Conservation (phyloP, 768 basidiomycete genomes). For the Pulveroboletus sp. region DNA sequence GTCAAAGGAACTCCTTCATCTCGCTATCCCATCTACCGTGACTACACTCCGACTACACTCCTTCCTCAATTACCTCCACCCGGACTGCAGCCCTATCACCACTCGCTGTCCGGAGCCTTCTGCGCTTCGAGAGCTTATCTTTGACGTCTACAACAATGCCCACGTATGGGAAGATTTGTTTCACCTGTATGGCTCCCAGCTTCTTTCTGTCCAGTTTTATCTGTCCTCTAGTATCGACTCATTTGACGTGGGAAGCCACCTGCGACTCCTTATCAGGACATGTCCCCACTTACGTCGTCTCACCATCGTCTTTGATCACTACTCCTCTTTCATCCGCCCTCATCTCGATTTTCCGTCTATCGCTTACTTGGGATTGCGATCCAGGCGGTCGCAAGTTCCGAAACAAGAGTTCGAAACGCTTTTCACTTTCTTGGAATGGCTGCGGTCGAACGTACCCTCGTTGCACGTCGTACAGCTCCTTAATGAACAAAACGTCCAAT, state of each 20-base stretch:
- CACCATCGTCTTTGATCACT: too few species aligned
- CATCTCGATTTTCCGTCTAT: too few species aligned
- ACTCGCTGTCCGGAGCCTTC: neutral
- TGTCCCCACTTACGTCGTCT: too few species aligned
- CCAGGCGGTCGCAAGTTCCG: neutral
- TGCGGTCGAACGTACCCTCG: conserved; percentile 14
- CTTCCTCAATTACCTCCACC: too few species aligned
- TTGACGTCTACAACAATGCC: conserved; percentile 1
- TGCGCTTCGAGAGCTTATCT: conserved; percentile 18
- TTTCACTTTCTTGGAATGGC: conserved; percentile 10
- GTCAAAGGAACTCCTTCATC: conserved; percentile 1
- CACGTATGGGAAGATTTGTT: conserved; percentile 14
- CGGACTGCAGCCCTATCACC: neutral
- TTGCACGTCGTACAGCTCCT: conserved; percentile 21
- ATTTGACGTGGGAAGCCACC: too few species aligned
- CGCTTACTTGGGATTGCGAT: too few species aligned
- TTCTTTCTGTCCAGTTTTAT: conserved; percentile 17
- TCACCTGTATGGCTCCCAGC: conserved; percentile 9
- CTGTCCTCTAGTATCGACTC: neutral
- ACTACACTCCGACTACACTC: conserved; percentile 13
- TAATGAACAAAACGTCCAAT: conserved; percentile 11
- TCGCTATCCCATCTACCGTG: conserved; percentile 9
- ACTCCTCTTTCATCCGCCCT: too few species aligned
- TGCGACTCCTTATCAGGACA: too few species aligned
- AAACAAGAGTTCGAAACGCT: conserved; percentile 4